A percentile compares a stretch with the other conserved stretches of the same genome.
Evolutionary conservation across 768 basidiomycete species (phyloP).

Genomic region (Suillus paluster): DNA sequence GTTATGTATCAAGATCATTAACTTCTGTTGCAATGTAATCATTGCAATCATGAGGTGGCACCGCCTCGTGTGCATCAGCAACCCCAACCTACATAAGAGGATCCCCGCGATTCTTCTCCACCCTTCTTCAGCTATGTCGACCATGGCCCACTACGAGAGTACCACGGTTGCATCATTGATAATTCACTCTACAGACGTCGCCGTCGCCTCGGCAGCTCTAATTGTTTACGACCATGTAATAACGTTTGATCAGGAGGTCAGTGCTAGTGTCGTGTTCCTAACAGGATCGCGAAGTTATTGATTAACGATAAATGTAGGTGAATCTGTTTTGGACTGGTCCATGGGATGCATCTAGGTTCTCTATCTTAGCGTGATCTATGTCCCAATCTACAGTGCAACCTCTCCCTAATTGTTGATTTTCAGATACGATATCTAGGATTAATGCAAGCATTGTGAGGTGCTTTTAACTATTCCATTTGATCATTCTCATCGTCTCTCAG

Average conservation of each 20-base stretch:
- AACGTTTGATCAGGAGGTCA: slow-evolving; percentile 15
- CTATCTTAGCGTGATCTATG: slow-evolving; percentile 13
- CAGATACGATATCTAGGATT: slow-evolving; percentile 17
- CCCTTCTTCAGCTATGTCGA: not conserved
- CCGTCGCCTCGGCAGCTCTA: slow-evolving; percentile 5
- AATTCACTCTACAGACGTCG: not conserved
- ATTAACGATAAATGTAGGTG: slow-evolving; percentile 2
- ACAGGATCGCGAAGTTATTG: not conserved
- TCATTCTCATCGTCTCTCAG: not conserved
- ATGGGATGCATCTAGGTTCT: slow-evolving; percentile 10
- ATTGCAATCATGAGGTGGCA: not conserved
- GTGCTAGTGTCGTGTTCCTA: not conserved
- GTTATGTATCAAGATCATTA: too few relatives aligned
- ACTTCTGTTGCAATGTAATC: not conserved
- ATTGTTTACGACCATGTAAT: slow-evolving; percentile 15
- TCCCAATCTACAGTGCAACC: not conserved
- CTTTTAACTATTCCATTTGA: not conserved
- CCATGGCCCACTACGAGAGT: too few relatives aligned
- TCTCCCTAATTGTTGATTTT: too few relatives aligned
- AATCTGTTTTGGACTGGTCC: slow-evolving; percentile 12
- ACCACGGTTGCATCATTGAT: not conserved
- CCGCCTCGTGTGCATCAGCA: not conserved
- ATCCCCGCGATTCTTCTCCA: not conserved
- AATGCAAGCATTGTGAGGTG: slow-evolving; percentile 4
- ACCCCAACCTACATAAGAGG: not conserved